Evolutionary conservation across 2,329 filamentous ascomycete species (phyloP).

Genomic region (Alternaria brassicae): DNA sequence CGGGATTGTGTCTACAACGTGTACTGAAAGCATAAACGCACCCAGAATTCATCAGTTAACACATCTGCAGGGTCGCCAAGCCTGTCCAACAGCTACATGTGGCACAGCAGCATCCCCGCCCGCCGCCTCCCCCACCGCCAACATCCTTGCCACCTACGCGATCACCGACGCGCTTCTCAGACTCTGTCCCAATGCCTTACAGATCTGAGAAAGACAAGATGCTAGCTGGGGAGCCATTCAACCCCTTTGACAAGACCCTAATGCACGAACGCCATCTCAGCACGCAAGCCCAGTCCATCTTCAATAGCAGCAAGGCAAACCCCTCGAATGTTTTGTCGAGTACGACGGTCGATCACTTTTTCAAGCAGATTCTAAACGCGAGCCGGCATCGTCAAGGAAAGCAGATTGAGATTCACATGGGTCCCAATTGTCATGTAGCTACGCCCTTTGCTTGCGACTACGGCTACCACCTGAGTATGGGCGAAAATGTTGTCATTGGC

Average conservation of each 20-base stretch:
- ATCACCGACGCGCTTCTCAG: conserved; percentile 33
- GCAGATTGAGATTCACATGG: conserved; percentile 63
- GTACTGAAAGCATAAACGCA: background rate
- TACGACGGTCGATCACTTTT: conserved; percentile 71
- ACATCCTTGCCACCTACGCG: conserved; percentile 30
- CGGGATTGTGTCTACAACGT: background rate
- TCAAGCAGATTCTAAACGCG: conserved; percentile 75
- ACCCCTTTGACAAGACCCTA: conserved; percentile 78
- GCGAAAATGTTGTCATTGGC: conserved; percentile 82
- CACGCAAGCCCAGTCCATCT: conserved; percentile 79
- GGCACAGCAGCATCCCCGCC: conserved; percentile 35
- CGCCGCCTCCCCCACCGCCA: conserved; percentile 25
- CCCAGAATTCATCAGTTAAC: background rate
- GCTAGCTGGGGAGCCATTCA: conserved; percentile 79
- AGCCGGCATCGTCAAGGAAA: conserved; percentile 46
- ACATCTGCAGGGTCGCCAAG: conserved; percentile 38
- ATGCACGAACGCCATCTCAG: conserved; percentile 85
- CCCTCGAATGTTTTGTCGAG: conserved; percentile 70
- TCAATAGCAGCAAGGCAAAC: conserved; percentile 84
- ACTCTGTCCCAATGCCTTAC: conserved; percentile 42
- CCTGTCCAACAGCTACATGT: conserved; percentile 47
- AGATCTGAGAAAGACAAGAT: conserved; percentile 88
- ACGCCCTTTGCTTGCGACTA: conserved; percentile 93
- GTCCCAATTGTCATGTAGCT: conserved; percentile 80
- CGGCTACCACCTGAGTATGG: conserved; percentile 91